These are phyloP conservation scores for Collybiopsis luxurians DNA, from an alignment of 768 basidiomycete genomes.

Conservation along the genomic window DNA sequence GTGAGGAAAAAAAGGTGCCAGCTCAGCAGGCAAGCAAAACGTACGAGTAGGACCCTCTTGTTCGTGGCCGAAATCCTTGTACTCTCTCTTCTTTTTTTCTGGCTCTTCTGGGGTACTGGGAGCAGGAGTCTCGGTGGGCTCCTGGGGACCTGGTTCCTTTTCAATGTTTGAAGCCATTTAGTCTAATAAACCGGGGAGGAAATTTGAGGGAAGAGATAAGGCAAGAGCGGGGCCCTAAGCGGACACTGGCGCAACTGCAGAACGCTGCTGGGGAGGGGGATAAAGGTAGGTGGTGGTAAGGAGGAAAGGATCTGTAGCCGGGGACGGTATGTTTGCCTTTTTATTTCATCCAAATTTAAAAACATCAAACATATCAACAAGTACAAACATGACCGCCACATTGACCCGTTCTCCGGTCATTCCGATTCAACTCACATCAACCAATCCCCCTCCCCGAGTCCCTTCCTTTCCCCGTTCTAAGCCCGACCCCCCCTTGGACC, in stretches of 20 bases:
- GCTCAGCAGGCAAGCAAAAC: not conserved
- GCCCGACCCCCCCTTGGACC: not conserved
- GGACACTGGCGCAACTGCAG: slow-evolving; percentile 10
- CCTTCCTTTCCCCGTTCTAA: not conserved
- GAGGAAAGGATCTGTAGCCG: slow-evolving; percentile 7
- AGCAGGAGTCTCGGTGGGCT: slow-evolving; percentile 30
- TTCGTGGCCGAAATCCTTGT: slow-evolving; percentile 84
- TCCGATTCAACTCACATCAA: no score
- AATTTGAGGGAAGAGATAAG: slow-evolving; percentile 18
- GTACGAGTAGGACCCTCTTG: slow-evolving; percentile 63
- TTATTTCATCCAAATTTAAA: slow-evolving; percentile 7
- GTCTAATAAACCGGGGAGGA: slow-evolving; percentile 21
- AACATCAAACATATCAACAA: slow-evolving; percentile 8
- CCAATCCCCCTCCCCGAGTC: not conserved
- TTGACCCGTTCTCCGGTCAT: not conserved
- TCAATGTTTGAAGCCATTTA: slow-evolving; percentile 43
- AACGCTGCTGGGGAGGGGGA: slow-evolving; percentile 7
- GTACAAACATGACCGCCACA: slow-evolving; percentile 5
- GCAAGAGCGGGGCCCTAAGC: slow-evolving; percentile 24
- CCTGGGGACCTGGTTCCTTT: slow-evolving; percentile 66
- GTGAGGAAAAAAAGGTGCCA: slow-evolving; percentile 1
- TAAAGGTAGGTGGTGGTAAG: slow-evolving; percentile 9
- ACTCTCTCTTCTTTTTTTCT: slow-evolving; percentile 73
- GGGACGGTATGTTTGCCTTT: slow-evolving; percentile 7
- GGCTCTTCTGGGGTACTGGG: slow-evolving; percentile 23